Evolutionary conservation across 2,329 filamentous ascomycete species (phyloP).

Genomic region (Ophiostoma australiae): DNA sequence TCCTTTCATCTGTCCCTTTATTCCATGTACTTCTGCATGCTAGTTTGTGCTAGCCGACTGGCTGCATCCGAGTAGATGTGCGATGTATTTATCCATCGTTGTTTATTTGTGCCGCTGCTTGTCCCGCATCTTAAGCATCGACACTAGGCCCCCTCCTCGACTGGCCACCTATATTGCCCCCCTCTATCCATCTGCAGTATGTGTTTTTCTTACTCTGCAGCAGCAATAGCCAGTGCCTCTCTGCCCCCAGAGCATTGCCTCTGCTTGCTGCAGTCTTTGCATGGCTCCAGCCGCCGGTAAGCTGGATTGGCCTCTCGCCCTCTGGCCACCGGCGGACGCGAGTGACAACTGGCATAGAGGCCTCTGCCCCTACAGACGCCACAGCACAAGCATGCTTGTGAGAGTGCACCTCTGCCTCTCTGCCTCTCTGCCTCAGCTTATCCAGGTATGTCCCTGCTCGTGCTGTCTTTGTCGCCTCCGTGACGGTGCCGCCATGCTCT

Average conservation of each 20-base stretch:
- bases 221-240: no score
- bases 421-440: background rate
- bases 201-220: no score
- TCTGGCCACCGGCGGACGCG: background rate
- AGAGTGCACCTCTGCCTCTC: background rate
- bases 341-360: slow-evolving; percentile 5
- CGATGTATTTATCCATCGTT: background rate
- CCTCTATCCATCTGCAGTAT: background rate
- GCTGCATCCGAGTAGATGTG: background rate
- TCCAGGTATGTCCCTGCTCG: background rate
- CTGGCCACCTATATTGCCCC: background rate
- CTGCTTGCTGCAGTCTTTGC: background rate
- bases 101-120: background rate
- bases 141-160: background rate
- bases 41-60: background rate
- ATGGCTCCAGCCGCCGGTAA: background rate
- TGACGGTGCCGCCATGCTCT: slow-evolving; percentile 2
- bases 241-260: background rate
- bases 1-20: background rate
- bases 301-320: background rate
- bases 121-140: background rate
- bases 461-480: background rate
- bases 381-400: background rate
- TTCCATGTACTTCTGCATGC: slow-evolving; percentile 4
- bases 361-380: slow-evolving; percentile 1